Conservation (phyloP, 2,329 filamentous ascomycete genomes). For the Madurella mycetomatis region DNA sequence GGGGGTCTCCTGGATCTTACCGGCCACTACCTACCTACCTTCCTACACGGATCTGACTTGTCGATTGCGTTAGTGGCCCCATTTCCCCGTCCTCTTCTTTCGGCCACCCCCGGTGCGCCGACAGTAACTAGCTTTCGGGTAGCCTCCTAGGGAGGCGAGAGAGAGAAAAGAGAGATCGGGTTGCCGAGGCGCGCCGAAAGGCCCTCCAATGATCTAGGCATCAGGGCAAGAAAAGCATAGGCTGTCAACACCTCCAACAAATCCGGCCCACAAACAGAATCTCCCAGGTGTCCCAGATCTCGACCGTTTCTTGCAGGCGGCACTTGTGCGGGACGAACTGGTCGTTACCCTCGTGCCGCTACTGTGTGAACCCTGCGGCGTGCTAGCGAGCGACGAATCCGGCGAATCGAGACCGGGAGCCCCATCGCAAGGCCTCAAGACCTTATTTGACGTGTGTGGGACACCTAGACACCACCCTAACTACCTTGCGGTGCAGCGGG, state of each 20-base stretch:
- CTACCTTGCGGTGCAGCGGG: slow-evolving; percentile 18
- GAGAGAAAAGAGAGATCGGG: slow-evolving; percentile 11
- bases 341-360: slow-evolving; percentile 18
- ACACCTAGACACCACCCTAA: slow-evolving; percentile 21
- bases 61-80: not conserved
- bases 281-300: slow-evolving; percentile 29
- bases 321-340: slow-evolving; percentile 32
- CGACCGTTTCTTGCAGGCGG: slow-evolving; percentile 34
- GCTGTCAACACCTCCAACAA: slow-evolving; percentile 28
- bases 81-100: not conserved
- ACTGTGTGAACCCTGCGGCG: slow-evolving; percentile 28
- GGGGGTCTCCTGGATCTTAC: not conserved
- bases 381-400: slow-evolving; percentile 32
- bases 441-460: slow-evolving; percentile 26
- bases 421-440: slow-evolving; percentile 28
- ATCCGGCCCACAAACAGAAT: slow-evolving; percentile 26
- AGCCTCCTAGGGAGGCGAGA: not conserved
- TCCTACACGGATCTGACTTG: not conserved
- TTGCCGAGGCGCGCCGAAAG: slow-evolving; percentile 14
- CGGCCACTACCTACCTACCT: not conserved
- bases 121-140: not conserved
- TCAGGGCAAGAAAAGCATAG: slow-evolving; percentile 16
- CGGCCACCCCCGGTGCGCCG: not conserved
- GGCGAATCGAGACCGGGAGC: slow-evolving; percentile 27
- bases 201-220: slow-evolving; percentile 8